Evolutionary conservation across 345 rosid genomes (phyloP).

Genomic region (Salix viminalis): DNA sequence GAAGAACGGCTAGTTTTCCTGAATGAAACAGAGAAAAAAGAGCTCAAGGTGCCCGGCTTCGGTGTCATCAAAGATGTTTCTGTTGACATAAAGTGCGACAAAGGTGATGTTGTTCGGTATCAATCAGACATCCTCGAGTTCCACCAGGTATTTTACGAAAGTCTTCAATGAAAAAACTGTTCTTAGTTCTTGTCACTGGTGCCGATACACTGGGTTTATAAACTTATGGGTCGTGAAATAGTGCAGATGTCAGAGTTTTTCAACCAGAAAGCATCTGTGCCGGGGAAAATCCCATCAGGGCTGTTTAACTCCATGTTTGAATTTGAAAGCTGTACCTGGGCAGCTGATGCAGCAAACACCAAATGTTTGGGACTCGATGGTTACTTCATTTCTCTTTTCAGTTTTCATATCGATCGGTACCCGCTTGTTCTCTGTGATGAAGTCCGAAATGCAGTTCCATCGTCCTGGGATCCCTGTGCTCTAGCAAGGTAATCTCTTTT

Average conservation of each 20-base stretch:
- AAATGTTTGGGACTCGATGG: slow-evolving; percentile 73
- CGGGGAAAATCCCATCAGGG: slow-evolving; percentile 87
- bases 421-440: slow-evolving; percentile 63
- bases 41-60: slow-evolving; percentile 57
- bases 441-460: slow-evolving; percentile 65
- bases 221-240: not conserved
- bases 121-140: slow-evolving; percentile 83
- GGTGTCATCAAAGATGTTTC: slow-evolving; percentile 55
- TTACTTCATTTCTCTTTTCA: slow-evolving; percentile 47
- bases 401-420: slow-evolving; percentile 58
- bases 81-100: slow-evolving; percentile 66
- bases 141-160: slow-evolving; percentile 42
- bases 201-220: not conserved
- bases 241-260: slow-evolving; percentile 82
- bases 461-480: slow-evolving; percentile 72
- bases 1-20: slow-evolving; percentile 53
- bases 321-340: slow-evolving; percentile 68
- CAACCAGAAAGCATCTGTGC: slow-evolving; percentile 51
- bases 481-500: slow-evolving; percentile 49
- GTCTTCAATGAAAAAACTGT: no score
- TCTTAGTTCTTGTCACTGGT: not conserved
- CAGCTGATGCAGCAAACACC: slow-evolving; percentile 59
- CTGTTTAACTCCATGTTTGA: slow-evolving; percentile 72
- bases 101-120: slow-evolving; percentile 76
- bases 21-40: slow-evolving; percentile 44